Percentiles rank a stretch among this genome's conserved stretches.
These are phyloP conservation scores for Arthrinium puccinioides DNA, from an alignment of 2,329 filamentous ascomycete genomes.

Conservation along the genomic window DNA sequence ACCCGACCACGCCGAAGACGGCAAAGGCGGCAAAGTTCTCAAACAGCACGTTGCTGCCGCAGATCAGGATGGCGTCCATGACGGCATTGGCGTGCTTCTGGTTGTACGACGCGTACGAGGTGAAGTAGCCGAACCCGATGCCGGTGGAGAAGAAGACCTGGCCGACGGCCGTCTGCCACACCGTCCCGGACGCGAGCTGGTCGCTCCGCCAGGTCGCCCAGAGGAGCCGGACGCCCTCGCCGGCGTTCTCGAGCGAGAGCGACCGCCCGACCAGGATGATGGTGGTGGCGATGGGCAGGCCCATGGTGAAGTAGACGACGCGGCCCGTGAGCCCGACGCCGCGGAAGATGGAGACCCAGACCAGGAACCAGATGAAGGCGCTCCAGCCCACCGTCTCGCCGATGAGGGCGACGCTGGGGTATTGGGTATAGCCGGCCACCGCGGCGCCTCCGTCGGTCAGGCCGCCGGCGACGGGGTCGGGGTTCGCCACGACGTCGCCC, in stretches of 20 bases:
- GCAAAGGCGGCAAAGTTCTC: conserved; percentile 44
- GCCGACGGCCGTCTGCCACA: conserved; percentile 54
- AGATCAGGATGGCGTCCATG: conserved; percentile 50
- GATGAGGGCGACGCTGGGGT: conserved; percentile 37
- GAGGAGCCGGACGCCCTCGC: conserved; percentile 41
- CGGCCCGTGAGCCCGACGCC: conserved; percentile 50
- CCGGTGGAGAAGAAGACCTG: conserved; percentile 55
- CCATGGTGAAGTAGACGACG: conserved; percentile 57
- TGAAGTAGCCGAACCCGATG: conserved; percentile 53
- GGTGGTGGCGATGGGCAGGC: conserved; percentile 48
- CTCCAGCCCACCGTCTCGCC: conserved; percentile 53
- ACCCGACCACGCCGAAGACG: conserved; percentile 49
- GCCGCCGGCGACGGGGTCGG: conserved; percentile 30
- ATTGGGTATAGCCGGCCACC: conserved; percentile 36
- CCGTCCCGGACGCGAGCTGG: conserved; percentile 39
- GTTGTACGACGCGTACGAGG: conserved; percentile 52
- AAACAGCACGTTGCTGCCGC: conserved; percentile 47
- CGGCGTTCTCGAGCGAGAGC: conserved; percentile 45
- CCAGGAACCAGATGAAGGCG: conserved; percentile 50
- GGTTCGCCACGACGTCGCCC: conserved; percentile 39
- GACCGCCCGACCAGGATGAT: conserved; percentile 48
- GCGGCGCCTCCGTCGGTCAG: conserved; percentile 27
- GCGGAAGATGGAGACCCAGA: conserved; percentile 53
- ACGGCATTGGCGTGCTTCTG: conserved; percentile 50
- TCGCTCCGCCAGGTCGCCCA: conserved; percentile 39